Base-by-base conservation (phyloP, 2,329 filamentous ascomycete genomes). In the Didymella keratinophila region DNA sequence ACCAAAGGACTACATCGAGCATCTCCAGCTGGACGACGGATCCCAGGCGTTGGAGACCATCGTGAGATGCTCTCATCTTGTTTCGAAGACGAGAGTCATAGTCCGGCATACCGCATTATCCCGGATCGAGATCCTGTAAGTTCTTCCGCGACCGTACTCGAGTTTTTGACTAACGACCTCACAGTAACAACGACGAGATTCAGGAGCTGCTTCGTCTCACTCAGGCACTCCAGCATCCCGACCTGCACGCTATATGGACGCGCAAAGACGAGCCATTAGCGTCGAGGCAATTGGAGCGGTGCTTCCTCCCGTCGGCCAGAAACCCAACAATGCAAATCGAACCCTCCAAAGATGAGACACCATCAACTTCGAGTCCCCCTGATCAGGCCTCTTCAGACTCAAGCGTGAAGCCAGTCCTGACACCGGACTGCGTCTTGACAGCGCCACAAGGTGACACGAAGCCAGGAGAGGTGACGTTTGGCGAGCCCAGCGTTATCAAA, bases 401-500 rank as follows among this genome's bases (percentile, higher is more conserved):
- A 20, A 23, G 4, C 10, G 11, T 14, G 10, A 41, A 23, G 10
- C 12, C 37, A 41, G 18, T 23, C 34, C 16, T 27, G 6, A 6
- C 37, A 11, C n/a, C 28, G 28, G 30, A 23, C 5, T 41, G 23
- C 7, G 23, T 11, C 11, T 27, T 37, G 28, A 39, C 45, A 6
- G 11, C 12, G 20, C 11, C 18, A 6, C 34, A 41, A 3, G 20
- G 27, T 14, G 4, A 32, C 1, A 43, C 41, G 14, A 18, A 43
- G 7, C 41, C 21, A 43, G 21, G 41, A n/a, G 20, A 41, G 11
- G 32, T 46, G 11, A 21, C 34, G 4, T 50, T 54, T 37, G 50
- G 46, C 6, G 3, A 54, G 28, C 56, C 56, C 12, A 54, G 45
- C 14, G 34, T 51, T 12, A 58, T 46, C 20, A 58, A 46, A 21